Evolutionary conservation across 140 eudicot species (phyloP), one percentile per base, ranked within the genome.

Genomic region (Artemisia princeps): DNA sequence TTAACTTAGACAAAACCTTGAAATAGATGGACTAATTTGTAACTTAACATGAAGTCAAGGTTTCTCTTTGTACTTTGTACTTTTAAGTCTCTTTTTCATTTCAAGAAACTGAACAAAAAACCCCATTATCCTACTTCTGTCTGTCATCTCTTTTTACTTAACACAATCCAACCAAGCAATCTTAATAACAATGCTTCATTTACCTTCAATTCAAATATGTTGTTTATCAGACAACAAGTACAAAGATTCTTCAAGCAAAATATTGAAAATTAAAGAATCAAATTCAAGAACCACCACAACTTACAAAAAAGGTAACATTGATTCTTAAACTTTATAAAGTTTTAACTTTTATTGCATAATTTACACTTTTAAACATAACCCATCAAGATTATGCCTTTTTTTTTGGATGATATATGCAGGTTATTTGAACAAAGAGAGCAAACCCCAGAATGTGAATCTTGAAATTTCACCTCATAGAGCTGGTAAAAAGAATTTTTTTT

Each of bases 391-490:
- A 2, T 42, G 17, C 19, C 19, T 17, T 17, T 20, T 19, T 26
- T 23, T 44, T 16, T 16, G 56, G 58, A 8, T 62, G 48, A 30
- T 4, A 48, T 67, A 9, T 19, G 49, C 64, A 84, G 95, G 92
- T 76, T 50, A 59, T 55, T 17, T 58, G 22, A 69, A 63, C 28
- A 70, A 78, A 26, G 77, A 62, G 45, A 75, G 79, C 66, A 86
- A 82, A 74, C 64, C 78, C 74, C 86, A 70, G 72, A 87, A 79
- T 61, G 73, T 86, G 58, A 87, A 83, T 77, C 69, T 81, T 60
- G 94, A 90, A 71, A 84, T 90, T 72, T 90, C 97, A 26, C 95
- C 97, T 49, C 97, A 90, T 64, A 81, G 97, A 87, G 97, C 97
- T 56, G 97, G 97, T 89, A 83, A 74, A 37, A 37, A 37, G 44